Evolutionary conservation across 1,139 yeast genomes (phyloP).

Genomic region (Suhomyces maxii): DNA sequence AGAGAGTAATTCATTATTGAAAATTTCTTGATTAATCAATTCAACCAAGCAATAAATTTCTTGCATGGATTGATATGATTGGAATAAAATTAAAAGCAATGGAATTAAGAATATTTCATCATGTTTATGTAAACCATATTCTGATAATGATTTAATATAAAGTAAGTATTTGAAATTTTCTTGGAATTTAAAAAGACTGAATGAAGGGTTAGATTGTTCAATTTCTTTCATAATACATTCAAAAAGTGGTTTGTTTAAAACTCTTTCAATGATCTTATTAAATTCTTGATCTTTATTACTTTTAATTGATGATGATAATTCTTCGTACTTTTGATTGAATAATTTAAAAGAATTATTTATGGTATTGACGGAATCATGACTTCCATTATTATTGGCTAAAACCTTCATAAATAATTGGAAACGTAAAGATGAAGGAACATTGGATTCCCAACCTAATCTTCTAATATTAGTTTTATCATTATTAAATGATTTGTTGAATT

Average conservation of each 20-base stretch:
- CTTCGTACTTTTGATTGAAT: slow-evolving; percentile 23
- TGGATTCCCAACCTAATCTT: slow-evolving; percentile 42
- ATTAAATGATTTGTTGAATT: slow-evolving; percentile 28
- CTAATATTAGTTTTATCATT: slow-evolving; percentile 34
- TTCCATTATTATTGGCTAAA: slow-evolving; percentile 19
- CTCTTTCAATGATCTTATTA: slow-evolving; percentile 24
- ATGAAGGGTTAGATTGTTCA: slow-evolving; percentile 6
- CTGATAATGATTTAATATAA: slow-evolving; percentile 40
- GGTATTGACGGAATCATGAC: slow-evolving; percentile 18
- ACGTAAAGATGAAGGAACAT: slow-evolving; percentile 29
- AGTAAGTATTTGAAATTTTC: slow-evolving; percentile 32
- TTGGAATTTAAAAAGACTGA: slow-evolving; percentile 21
- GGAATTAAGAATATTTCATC: slow-evolving; percentile 47
- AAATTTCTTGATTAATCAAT: slow-evolving; percentile 34
- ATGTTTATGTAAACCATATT: slow-evolving; percentile 38
- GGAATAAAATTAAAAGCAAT: slow-evolving; percentile 33
- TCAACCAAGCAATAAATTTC: slow-evolving; percentile 36
- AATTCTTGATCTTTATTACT: slow-evolving; percentile 38
- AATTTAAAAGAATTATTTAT: slow-evolving; percentile 20
- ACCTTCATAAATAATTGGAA: slow-evolving; percentile 32
- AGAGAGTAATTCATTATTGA: slow-evolving; percentile 29
- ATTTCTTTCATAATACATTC: slow-evolving; percentile 24
- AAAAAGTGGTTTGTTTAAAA: slow-evolving; percentile 34
- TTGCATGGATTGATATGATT: slow-evolving; percentile 20
- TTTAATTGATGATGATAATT: slow-evolving; percentile 30